A percentile compares a stretch with the other conserved stretches of the same genome.
Evolutionary conservation across 108 stramenopile genomes (phyloP).

Genomic region (Cyclotella atomus): DNA sequence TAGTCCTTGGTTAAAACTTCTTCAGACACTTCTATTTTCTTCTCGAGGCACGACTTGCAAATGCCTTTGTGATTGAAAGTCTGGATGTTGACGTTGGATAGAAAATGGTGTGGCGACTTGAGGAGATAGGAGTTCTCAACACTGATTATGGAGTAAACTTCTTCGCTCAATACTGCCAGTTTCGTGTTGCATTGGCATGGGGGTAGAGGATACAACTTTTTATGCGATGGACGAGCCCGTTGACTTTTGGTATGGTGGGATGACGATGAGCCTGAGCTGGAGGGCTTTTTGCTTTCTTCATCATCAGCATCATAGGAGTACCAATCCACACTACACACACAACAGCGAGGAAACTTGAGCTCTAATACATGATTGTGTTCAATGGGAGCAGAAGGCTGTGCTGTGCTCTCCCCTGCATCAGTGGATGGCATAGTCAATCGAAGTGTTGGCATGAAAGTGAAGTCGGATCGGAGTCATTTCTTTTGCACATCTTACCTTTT

Average conservation of each 20-base stretch:
- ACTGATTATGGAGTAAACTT: not conserved
- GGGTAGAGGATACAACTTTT: slow-evolving; percentile 40
- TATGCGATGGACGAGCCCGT: slow-evolving; percentile 31
- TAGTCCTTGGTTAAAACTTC: slow-evolving; percentile 42
- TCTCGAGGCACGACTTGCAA: slow-evolving; percentile 30
- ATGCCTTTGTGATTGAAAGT: slow-evolving; percentile 31
- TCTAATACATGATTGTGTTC: slow-evolving; percentile 4
- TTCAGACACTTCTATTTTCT: slow-evolving; percentile 12
- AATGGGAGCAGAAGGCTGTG: not conserved
- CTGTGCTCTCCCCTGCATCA: not conserved
- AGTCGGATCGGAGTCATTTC: no score
- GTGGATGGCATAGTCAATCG: no score
- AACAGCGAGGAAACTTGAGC: slow-evolving; percentile 6
- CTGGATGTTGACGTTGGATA: slow-evolving; percentile 17
- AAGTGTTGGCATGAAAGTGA: no score
- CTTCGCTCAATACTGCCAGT: slow-evolving; percentile 15
- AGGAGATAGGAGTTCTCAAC: not conserved
- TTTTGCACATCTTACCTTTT: no score
- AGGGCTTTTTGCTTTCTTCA: slow-evolving; percentile 1
- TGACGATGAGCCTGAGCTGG: not conserved
- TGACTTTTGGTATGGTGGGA: no score
- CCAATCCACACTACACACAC: slow-evolving; percentile 3
- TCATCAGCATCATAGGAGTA: slow-evolving; percentile 7
- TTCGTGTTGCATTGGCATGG: slow-evolving; percentile 36
- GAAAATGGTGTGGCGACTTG: slow-evolving; percentile 2